Evolutionary conservation across 2,329 filamentous ascomycete genomes (phyloP), one percentile per base, ranked within the genome.

Genomic region (Acrocalymma vagum): DNA sequence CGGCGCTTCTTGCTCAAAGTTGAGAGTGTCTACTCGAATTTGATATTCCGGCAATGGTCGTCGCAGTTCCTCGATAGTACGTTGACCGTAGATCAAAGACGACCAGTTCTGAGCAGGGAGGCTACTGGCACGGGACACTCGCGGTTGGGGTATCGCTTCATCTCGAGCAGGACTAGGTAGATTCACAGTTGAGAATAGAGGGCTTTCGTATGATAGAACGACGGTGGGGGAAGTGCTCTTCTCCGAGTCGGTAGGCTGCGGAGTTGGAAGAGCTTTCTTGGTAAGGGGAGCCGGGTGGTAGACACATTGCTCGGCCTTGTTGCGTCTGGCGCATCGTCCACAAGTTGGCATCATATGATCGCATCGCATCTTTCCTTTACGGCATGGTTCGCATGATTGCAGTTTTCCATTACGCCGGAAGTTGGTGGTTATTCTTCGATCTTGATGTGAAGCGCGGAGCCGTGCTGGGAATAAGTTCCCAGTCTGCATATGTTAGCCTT

Each of bases 341-440:
- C 65, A 70, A 4, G 52, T 53, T 8, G 67, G 67, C 51, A 60
- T 58, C 46, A 65, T 60, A 44, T 69, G 66, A 36, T 69, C 67
- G 33, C 64, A 67, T 28, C 56, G 51, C n/a, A 68, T 44, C 36
- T 69, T 65, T n/a, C 57, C 60, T 37, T 64, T 63, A 3, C 67
- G 54, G 35, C 67, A 70, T 10, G 67, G 65, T 38, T 70, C 66
- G 33, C 67, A 70, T 3, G 65, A 62, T 36, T 69, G 67, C 5
- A 67, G 51, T 38, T 69, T 68, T n/a, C 67, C 66, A 51, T 70
- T 70, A 15, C 67, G 59, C 11, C 65, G 58, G 31, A 57, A 63
- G 3, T 42, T 54, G 6, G 53, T 59, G 28, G 61, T 67, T 14
- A 61, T 51, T 18, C 48, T 52, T 23, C 56, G 55, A 22, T 55